A percentile compares a stretch with the other conserved stretches of the same genome.
Evolutionary conservation across 108 stramenopile genomes (phyloP).

Genomic region (Pseudonitzschia multistriata): DNA sequence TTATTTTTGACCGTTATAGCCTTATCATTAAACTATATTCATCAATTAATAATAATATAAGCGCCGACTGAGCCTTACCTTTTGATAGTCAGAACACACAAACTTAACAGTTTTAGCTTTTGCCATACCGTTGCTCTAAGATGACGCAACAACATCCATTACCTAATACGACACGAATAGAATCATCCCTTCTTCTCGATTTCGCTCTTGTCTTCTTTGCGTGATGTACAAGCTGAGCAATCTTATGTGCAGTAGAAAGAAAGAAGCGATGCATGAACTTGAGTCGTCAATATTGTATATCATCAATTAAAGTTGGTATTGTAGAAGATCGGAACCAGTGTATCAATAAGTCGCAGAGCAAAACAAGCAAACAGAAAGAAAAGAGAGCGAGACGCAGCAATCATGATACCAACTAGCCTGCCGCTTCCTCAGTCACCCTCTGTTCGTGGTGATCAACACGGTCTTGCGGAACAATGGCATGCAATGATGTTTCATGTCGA

Average conservation of each 20-base stretch:
- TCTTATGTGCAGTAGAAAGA: too few relatives aligned
- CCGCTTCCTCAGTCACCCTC: neutral
- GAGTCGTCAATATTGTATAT: too few relatives aligned
- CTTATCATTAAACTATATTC: neutral
- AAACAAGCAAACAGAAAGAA: neutral
- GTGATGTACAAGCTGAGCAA: too few relatives aligned
- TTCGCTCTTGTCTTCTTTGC: too few relatives aligned
- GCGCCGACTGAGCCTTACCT: neutral
- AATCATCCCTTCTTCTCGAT: too few relatives aligned
- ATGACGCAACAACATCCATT: too few relatives aligned
- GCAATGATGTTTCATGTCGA: neutral
- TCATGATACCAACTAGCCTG: neutral
- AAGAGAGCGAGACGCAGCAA: neutral
- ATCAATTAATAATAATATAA: neutral
- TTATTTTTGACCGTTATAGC: neutral
- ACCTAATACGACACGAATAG: too few relatives aligned
- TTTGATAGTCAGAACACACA: neutral
- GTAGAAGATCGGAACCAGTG: too few relatives aligned
- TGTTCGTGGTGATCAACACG: neutral
- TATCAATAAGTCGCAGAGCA: neutral
- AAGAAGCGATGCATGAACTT: too few relatives aligned
- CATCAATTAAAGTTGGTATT: too few relatives aligned
- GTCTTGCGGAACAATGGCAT: constrained; percentile 9
- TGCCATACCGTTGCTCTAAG: too few relatives aligned
- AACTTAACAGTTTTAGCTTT: too few relatives aligned